Conservation (phyloP, 1,284 basidiomycete species). For the Trichosporon ovoides region DNA sequence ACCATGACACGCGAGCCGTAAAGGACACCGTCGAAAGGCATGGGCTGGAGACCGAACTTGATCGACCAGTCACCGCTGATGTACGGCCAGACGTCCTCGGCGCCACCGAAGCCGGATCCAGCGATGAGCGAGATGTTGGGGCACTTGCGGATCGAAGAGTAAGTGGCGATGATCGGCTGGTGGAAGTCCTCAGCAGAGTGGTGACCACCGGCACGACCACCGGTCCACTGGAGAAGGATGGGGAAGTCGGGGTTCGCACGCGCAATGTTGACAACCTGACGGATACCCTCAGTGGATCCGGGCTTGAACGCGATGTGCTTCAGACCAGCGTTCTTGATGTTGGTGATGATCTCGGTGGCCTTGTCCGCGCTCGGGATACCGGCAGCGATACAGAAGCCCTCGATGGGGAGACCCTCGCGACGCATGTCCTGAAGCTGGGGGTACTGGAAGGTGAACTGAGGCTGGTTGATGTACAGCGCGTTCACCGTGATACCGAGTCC, state of each 20-base stretch:
- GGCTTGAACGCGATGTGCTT: conserved; percentile 97
- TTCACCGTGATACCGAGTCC: conserved; percentile 92
- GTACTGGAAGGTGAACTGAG: conserved; percentile 93
- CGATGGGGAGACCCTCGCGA: conserved; percentile 86
- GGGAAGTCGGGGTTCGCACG: conserved; percentile 91
- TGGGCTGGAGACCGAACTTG: conserved; percentile 80
- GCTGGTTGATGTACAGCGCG: conserved; percentile 95
- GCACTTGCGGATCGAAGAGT: conserved; percentile 81
- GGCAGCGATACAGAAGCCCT: conserved; percentile 97
- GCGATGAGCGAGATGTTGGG: conserved; percentile 84
- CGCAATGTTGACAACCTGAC: conserved; percentile 94
- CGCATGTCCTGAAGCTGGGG: conserved; percentile 98
- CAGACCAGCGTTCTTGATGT: conserved; percentile 71
- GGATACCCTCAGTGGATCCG: conserved; percentile 92
- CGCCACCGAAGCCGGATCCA: conserved; percentile 94
- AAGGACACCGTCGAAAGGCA: conserved; percentile 98
- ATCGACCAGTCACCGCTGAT: conserved; percentile 93
- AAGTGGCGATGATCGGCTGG: conserved; percentile 87
- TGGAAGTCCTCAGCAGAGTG: conserved; percentile 99
- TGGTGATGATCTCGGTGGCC: conserved; percentile 83
- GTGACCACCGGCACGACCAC: conserved; percentile 97
- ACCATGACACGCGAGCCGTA: conserved; percentile 97
- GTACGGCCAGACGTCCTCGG: conserved; percentile 96
- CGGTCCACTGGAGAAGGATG: conserved; percentile 98
- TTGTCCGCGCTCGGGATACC: conserved; percentile 91